Conservation (phyloP, 768 basidiomycete genomes). For the Coprinopsis marcescibilis region DNA sequence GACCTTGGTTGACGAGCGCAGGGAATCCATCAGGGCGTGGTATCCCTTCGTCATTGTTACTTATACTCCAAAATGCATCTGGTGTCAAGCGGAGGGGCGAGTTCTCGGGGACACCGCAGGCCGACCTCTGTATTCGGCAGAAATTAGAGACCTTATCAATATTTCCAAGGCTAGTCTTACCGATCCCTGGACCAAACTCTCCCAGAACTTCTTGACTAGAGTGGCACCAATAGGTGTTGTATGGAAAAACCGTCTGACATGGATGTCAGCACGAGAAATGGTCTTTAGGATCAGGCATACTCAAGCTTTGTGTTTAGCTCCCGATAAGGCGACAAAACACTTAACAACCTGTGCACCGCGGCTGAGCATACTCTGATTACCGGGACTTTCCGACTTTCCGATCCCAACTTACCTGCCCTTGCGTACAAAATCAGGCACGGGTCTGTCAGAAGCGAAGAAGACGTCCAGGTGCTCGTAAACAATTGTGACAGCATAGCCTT, state of each 20-base stretch:
- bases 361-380: neutral
- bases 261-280: too few species aligned
- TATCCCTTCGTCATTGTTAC: conserved; percentile 47
- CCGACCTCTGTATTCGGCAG: conserved; percentile 15
- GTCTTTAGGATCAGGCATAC: too few species aligned
- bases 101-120: conserved; percentile 29
- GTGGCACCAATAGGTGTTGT: too few species aligned
- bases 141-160: too few species aligned
- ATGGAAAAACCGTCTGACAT: too few species aligned
- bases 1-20: conserved; percentile 39
- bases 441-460: conserved; percentile 38
- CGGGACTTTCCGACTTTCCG: neutral
- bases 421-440: conserved; percentile 49
- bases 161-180: neutral
- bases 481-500: conserved; percentile 35
- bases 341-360: too few species aligned
- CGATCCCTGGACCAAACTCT: neutral
- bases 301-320: too few species aligned
- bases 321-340: too few species aligned
- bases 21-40: conserved; percentile 43
- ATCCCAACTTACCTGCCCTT: conserved; percentile 44
- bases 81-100: conserved; percentile 46
- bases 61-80: conserved; percentile 32
- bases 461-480: conserved; percentile 49
- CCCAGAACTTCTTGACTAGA: neutral